Base-by-base conservation (phyloP, 108 stramenopile species). In the Asterionellopsis glacialis region DNA sequence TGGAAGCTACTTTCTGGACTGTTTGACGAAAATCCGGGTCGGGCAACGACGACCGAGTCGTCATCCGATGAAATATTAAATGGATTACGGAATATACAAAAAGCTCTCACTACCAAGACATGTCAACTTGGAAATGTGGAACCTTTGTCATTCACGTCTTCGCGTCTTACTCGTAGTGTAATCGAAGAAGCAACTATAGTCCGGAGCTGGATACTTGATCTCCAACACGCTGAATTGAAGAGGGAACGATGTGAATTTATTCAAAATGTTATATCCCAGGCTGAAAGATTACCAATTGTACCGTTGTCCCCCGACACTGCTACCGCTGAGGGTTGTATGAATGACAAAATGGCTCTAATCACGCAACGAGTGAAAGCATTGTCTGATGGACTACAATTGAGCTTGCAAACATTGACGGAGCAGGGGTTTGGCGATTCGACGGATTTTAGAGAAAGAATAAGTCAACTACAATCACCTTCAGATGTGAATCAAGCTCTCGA, bases 171-270 rank as follows among this genome's bases (percentile, higher is more conserved):
- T 57, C 74, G 80, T 41, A 42, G 59, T 40, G 75, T 76, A 6
- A 66, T 90, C 39, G 65, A 74, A 1, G 65, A 80, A 53, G 89
- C 85, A 12, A 65, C 77, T 39, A n/a, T 52, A 15, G 51, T 75
- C 2, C 54, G 89, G 59, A 11, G 45, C 5, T 90, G 85, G 85
- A 52, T 87, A 13, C 41, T 85, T 23, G 82, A 87, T 65, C 67
- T 87, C 9, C 51, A 56, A 10, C 79, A 79, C 24, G 79, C 77
- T 0, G 73, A 77, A 47, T 58, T 40, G 18, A 25, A 54, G 4
- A 59, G 85, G 1, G 88, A 90, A 63, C 59, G 88, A 41, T 24
- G 48, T 18, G 55, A 45, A 6, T 86, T 87, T 66, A 45, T 90
- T 50, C 63, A 84, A 57, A 67, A 59, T 38, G 49, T 79, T 55